A percentile compares a stretch with the other conserved stretches of the same genome.
Conservation (phyloP, 164 flowering plant genomes). For the Echeveria elegans region DNA sequence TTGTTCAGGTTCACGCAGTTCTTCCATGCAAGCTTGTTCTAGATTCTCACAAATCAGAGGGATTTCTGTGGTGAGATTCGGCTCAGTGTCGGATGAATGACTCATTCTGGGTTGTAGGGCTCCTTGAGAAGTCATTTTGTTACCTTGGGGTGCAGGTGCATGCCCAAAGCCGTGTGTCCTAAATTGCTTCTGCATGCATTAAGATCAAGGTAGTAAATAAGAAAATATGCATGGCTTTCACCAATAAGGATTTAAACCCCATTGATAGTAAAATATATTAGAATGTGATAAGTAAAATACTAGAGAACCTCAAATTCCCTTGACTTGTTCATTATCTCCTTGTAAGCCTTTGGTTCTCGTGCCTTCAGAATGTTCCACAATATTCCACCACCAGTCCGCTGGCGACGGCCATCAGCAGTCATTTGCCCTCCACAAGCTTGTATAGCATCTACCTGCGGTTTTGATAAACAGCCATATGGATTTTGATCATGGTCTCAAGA, state of each 20-base stretch:
- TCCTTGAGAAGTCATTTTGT: slow-evolving; percentile 15
- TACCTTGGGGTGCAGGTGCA: slow-evolving; percentile 13
- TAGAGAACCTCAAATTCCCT: slow-evolving; percentile 76
- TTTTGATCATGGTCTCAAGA: not conserved
- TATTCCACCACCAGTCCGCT: slow-evolving; percentile 74
- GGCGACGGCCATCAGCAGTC: slow-evolving; percentile 74
- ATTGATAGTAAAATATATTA: not conserved
- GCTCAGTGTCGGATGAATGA: slow-evolving; percentile 11
- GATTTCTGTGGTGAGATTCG: slow-evolving; percentile 14
- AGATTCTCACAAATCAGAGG: slow-evolving; percentile 10
- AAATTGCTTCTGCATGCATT: slow-evolving; percentile 62
- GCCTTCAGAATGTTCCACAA: slow-evolving; percentile 81
- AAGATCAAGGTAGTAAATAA: not conserved
- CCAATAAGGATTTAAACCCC: not conserved
- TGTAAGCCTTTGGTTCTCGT: slow-evolving; percentile 73
- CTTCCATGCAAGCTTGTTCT: not conserved
- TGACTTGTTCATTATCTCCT: slow-evolving; percentile 76
- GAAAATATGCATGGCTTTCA: too few relatives aligned
- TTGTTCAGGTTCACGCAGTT: slow-evolving; percentile 8
- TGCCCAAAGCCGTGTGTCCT: slow-evolving; percentile 29
- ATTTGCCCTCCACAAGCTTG: slow-evolving; percentile 93
- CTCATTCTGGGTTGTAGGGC: slow-evolving; percentile 7
- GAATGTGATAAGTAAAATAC: not conserved
- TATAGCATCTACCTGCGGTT: slow-evolving; percentile 77
- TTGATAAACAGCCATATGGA: not conserved